Base-by-base conservation (phyloP, 805 yeast species). In the Sugiyamaella chiloensis region DNA sequence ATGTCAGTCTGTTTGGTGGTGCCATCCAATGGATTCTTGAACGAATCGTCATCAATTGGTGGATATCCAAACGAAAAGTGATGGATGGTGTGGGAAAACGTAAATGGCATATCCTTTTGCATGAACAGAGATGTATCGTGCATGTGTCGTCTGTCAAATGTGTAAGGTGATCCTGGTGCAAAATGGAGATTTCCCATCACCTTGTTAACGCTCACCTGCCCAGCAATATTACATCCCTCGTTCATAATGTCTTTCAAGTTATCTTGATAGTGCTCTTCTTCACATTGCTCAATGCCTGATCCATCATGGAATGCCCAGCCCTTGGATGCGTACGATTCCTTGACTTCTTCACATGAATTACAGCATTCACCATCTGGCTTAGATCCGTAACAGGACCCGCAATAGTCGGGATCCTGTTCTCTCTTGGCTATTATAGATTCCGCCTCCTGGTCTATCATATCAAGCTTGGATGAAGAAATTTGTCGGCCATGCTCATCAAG, bases 251-350 rank as follows among this genome's bases (percentile, higher is more conserved):
- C 75, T 43, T 71, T 73, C 44, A 90, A 65, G 36, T 69, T 72
- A n/a, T 70, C 60, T 23, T 87, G 95, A 64, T 87, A 89, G 5
- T 96, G 93, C 64, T 88, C 96, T 11, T 70, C 71, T 62, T 87
- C 96, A 75, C 99, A 91, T 67, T 91, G 98, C 53, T 81, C 87
- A 50, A 93, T 80, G 50, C 86, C 81, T 47, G 76, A 71, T 50
- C 98, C 98, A 64, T 91, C 98, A 58, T 71, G 85, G 66, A 93
- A 91, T 2, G 85, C 90, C 98, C 98, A 93, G 29, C 79, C 82
- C 14, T 70, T 75, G 12, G 73, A 75, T 17, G 85, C 83, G 63
- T 91, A 93, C 0, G 96, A 96, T 54, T 72, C 65, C 54, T 79
- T 80, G 23, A 91, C 95, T 36, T 87, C 79, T 36, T 77, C 85